Conservation (phyloP, 139 green algal species). For the Chlamydomonas incerta region DNA sequence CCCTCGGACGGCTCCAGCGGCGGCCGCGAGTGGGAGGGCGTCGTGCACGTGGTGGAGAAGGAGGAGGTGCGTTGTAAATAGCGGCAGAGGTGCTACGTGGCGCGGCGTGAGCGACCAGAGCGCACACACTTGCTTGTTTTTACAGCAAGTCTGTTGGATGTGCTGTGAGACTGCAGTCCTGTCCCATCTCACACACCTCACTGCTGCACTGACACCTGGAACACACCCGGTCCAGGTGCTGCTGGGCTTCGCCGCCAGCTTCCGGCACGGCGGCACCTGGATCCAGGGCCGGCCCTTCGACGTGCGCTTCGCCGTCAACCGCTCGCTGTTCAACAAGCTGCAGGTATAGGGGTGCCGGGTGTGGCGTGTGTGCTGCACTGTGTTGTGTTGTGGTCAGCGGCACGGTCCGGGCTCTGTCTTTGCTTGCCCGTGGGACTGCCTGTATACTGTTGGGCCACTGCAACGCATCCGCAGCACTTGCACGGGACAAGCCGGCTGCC, state of each 20-base stretch:
- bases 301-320: constrained; percentile 62
- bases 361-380: no score
- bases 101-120: neutral
- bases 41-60: constrained; percentile 43
- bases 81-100: no score
- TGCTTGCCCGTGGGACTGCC: no score
- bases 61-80: constrained; percentile 58
- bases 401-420: no score
- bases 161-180: no score
- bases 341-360: neutral
- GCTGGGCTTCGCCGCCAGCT: constrained; percentile 41
- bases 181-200: no score
- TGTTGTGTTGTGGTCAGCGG: no score
- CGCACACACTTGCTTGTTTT: neutral
- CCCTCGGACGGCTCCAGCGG: neutral
- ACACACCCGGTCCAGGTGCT: no score
- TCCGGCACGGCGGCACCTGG: constrained; percentile 14
- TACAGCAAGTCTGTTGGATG: neutral
- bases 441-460: no score
- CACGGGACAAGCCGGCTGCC: no score
- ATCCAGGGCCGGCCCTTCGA: constrained; percentile 18
- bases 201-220: no score
- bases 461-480: no score
- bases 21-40: constrained; percentile 51
- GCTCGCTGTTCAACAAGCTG: constrained; percentile 45